These are phyloP conservation scores for Boletus reticulatus DNA, from an alignment of 768 basidiomycete genomes.

Conservation along the genomic window DNA sequence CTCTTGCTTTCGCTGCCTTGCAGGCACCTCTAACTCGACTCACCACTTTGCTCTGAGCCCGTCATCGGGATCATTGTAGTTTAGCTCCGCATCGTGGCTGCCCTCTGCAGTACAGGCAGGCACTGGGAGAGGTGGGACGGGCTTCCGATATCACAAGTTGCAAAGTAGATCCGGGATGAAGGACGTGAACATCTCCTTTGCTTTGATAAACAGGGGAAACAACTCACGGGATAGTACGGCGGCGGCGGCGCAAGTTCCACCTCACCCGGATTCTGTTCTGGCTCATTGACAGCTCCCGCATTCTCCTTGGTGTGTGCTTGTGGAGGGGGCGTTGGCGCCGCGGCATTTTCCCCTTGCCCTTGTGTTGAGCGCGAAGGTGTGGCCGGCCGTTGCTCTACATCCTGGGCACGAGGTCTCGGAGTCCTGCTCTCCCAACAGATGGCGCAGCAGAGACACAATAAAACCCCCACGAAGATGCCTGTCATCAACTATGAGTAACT, in stretches of 20 bases:
- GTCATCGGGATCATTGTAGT: background rate
- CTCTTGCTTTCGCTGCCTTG: no score
- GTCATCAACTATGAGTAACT: no score
- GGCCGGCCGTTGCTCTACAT: background rate
- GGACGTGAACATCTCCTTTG: background rate
- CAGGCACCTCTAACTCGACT: no score
- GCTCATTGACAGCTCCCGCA: background rate
- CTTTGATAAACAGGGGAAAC: no score
- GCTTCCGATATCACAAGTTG: background rate
- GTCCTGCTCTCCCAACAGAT: background rate
- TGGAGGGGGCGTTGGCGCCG: background rate
- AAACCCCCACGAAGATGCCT: background rate
- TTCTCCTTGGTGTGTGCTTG: background rate
- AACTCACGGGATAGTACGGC: constrained; percentile 10
- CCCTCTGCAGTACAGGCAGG: background rate
- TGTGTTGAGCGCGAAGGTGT: background rate
- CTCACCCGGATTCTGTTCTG: background rate
- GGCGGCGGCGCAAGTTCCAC: background rate
- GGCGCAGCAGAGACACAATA: background rate
- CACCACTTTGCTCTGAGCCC: no score
- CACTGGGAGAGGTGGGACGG: background rate
- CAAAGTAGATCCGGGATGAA: background rate
- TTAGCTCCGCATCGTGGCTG: background rate
- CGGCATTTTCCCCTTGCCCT: background rate
- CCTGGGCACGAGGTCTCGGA: background rate